Base-by-base conservation (phyloP, 345 rosid species). In the Hibiscus trionum region DNA sequence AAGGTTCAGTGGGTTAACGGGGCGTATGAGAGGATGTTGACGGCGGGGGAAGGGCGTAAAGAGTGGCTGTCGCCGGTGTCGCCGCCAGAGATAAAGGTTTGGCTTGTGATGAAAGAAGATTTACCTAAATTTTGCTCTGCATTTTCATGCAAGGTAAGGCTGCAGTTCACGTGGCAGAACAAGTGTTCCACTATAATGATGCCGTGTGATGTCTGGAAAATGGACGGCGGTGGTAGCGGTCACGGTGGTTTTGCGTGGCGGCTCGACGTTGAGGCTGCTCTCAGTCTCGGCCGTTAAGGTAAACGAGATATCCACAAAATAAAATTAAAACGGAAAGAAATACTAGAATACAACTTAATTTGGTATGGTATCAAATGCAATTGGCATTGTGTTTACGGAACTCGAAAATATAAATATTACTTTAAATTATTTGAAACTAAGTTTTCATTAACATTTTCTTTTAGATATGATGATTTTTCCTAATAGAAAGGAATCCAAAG, bases 131-230 rank as follows among this genome's bases (percentile, higher is more conserved):
- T 64, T 55, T 77, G 59, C 79, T 72, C 63, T 26, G 80, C 80
- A 29, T 86, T 91, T 56, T 78, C 91, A 61, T 89, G 97, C 73
- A 85, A 80, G 79, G 98, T 84, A 66, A 86, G 81, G 77, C 50
- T 89, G 49, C 81, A 85, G 77, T 78, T 83, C 85, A 74, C 86
- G 77, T 85, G 87, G 86, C 80, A 69, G 75, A 77, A 82, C 27
- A 85, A 79, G 76, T 66, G 71, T 24, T 77, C 83, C 61, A 19
- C 61, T n/a, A 76, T 63, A 77, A 80, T 79, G 78, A 78, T 81
- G 74, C 88, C 88, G 55, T 86, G 90, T 59, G 91, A 87, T 61
- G 91, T 70, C 71, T 83, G 87, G 89, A 82, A 77, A 79, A 76
- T 87, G 89, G 60, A 50, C 1, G 44, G 44, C 44, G 44, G 10